phyloP scores from a whole-genome alignment of 176 grass and related monocot genomes.

The Thinopyrum elongatum region DNA sequence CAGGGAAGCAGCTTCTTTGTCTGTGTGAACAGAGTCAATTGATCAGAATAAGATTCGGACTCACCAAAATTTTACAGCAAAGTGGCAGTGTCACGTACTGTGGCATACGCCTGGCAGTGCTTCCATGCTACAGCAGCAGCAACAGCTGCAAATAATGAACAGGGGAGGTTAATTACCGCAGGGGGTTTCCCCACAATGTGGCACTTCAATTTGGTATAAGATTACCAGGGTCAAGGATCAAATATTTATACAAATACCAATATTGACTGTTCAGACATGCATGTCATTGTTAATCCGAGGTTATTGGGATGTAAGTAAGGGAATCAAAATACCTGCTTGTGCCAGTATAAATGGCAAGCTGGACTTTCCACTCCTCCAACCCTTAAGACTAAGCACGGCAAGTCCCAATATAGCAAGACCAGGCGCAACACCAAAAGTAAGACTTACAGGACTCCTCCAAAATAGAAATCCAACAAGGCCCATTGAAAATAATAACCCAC shows the following conservation, averaged over 20 bases:
- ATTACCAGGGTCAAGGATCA: background rate
- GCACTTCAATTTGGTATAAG: background rate
- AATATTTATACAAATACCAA: background rate
- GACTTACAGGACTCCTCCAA: constrained; percentile 67
- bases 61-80: background rate
- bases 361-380: constrained; percentile 82
- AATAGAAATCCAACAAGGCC: constrained; percentile 84
- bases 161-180: constrained; percentile 6
- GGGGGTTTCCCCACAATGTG: background rate
- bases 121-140: constrained; percentile 72
- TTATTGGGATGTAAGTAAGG: background rate
- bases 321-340: constrained; percentile 69
- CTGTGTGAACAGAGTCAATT: constrained; percentile 28
- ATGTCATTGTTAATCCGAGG: constrained; percentile 3
- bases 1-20: constrained; percentile 79
- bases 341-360: constrained; percentile 84
- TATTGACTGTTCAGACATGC: background rate
- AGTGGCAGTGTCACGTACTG: constrained; percentile 40
- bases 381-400: constrained; percentile 76
- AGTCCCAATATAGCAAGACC: constrained; percentile 74
- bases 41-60: constrained; percentile 20
- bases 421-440: constrained; percentile 67
- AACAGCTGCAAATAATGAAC: constrained; percentile 59
- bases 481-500: constrained; percentile 64
- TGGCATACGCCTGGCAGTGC: constrained; percentile 49